Base-by-base conservation (phyloP, 1,284 basidiomycete species). In the Boletus semigastroideus region DNA sequence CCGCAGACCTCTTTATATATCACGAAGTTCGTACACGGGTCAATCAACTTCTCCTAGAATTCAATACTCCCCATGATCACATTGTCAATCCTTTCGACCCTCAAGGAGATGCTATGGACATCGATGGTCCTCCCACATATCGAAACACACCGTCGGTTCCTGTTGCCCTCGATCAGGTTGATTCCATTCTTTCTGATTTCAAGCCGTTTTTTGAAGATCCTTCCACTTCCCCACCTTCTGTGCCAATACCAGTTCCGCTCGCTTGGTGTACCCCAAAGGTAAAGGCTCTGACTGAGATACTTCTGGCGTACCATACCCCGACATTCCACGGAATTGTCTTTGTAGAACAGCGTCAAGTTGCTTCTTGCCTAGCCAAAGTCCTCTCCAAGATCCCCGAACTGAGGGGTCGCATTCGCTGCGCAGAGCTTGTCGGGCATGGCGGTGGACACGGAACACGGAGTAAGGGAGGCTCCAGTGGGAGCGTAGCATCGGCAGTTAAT, bases 291-390 rank as follows among this genome's bases (percentile, higher is more conserved):
- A 74, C 84, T 16, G 77, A 84, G 27, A 68, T 86, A 42, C 74
- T 93, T 13, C 70, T 78, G n/a, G 71, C 73, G 17, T 77, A 85
- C 61, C 71, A 79, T 34, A 74, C 75, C 27, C 62, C 74, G 1
- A 71, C 74, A 5, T 90, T 92, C 60, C 90, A 90, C 61, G 83
- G 82, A 11, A 92, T 94, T 54, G 75, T 94, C 27, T 94, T 94
- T 63, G 89, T 90, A 10, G 83, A 92, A 57, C 89, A 91, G 63
- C 78, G 91, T 8, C 87, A 91, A 59, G 77, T 88, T 17, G 92
- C 90, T 3, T 72, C 78, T n/a, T 81, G 82, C 42, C 74, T 94
- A 8, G 77, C 87, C 2, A 79, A 74, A 60, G 68, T 92, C 20
- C 71, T 94, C 5, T 74, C 78, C 2, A 76, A 74, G 33, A 75